phyloP scores from a whole-genome alignment of 371 early-diverging fungal genomes.

The Apophysomyces elegans region DNA sequence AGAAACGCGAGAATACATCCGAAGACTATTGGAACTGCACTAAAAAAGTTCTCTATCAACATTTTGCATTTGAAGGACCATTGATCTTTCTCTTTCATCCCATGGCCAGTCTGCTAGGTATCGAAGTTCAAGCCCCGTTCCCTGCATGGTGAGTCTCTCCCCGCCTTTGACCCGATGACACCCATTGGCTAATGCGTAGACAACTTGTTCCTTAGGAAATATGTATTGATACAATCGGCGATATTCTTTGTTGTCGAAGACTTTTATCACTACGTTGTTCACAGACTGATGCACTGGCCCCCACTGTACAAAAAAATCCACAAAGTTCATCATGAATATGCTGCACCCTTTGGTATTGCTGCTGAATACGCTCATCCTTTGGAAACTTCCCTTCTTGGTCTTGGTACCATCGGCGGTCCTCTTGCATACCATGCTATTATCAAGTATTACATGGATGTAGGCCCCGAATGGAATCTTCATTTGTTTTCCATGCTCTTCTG shows the following conservation, averaged over 20 bases:
- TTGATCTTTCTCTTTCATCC: constrained; percentile 89
- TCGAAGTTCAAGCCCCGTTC: constrained; percentile 84
- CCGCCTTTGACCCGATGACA: background rate
- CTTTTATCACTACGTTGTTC: constrained; percentile 80
- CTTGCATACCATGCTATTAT: constrained; percentile 47
- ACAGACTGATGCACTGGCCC: constrained; percentile 88
- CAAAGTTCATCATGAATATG: constrained; percentile 93
- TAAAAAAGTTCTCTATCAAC: constrained; percentile 69
- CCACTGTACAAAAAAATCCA: constrained; percentile 88
- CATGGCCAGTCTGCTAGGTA: constrained; percentile 78
- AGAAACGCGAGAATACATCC: constrained; percentile 70
- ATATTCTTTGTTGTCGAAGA: constrained; percentile 87
- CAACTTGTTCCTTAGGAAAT: constrained; percentile 22
- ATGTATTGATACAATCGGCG: constrained; percentile 54
- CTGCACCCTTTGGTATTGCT: constrained; percentile 87
- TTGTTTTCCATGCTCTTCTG: constrained; percentile 80
- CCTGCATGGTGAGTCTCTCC: constrained; percentile 68
- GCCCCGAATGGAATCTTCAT: constrained; percentile 67
- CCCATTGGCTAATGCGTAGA: background rate
- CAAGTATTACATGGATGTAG: constrained; percentile 19
- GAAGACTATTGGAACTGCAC: constrained; percentile 79
- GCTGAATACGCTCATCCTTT: constrained; percentile 89
- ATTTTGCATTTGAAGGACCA: constrained; percentile 83
- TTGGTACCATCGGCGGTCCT: constrained; percentile 80
- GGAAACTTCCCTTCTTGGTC: constrained; percentile 77